These are phyloP conservation scores for Salix udensis DNA, from an alignment of 345 rosid genomes.

Conservation along the genomic window DNA sequence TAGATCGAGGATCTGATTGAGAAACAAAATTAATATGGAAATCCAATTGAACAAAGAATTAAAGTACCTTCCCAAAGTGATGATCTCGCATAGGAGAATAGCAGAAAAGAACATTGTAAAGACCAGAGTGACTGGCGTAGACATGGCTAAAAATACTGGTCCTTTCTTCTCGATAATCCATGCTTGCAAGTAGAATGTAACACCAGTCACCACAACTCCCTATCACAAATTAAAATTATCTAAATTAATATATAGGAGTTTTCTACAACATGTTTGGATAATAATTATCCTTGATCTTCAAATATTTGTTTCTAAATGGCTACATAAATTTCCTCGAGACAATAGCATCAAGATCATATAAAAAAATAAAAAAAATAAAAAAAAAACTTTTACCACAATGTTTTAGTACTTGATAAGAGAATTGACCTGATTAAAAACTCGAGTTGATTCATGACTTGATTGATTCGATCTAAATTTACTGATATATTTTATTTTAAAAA, in stretches of 20 bases:
- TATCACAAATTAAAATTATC: conserved; percentile 12
- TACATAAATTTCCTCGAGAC: too few species aligned
- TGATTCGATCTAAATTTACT: too few species aligned
- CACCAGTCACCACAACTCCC: conserved; percentile 89
- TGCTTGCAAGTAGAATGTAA: conserved; percentile 78
- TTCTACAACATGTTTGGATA: neutral
- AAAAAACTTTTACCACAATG: too few species aligned
- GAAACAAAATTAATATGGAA: neutral
- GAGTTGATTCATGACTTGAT: too few species aligned
- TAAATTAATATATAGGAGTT: neutral
- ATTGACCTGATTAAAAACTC: too few species aligned
- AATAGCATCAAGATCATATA: too few species aligned
- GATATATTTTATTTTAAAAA: too few species aligned
- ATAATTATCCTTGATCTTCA: neutral
- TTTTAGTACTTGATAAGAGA: too few species aligned
- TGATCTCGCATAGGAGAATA: conserved; percentile 53
- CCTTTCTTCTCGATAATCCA: conserved; percentile 92
- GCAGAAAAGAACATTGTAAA: conserved; percentile 67
- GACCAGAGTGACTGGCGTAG: conserved; percentile 65
- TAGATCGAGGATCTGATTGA: neutral
- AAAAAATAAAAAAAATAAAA: too few species aligned
- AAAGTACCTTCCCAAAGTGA: conserved; percentile 68
- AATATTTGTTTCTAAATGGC: too few species aligned
- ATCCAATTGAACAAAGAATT: neutral
- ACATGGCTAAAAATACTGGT: conserved; percentile 87